Evolutionary conservation across 1,284 basidiomycete genomes (phyloP), one percentile per base, ranked within the genome.

Genomic region (Exobasidium rhododendri): DNA sequence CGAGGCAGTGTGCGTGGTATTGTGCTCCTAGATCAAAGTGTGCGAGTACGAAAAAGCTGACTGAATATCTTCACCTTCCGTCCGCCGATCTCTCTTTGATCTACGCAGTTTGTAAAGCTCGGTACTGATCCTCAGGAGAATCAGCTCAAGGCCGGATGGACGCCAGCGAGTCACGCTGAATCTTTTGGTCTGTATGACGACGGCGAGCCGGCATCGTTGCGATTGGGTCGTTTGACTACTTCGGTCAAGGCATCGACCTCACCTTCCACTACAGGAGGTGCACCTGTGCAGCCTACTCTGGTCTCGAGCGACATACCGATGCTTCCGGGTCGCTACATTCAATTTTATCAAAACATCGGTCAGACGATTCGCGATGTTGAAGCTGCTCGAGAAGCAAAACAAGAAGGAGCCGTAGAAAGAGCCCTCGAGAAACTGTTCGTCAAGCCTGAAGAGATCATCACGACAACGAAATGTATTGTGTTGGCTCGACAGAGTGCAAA

Each of bases 81-180:
- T 24, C 7, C 29, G 65, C 62, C 46, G 35, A 7, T 40, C 35
- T 40, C n/a, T n/a, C n/a, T n/a, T n/a, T n/a, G n/a, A n/a, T n/a
- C n/a, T n/a, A n/a, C 17, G 35, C 17, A 40, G 35, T 79, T 75
- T 67, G 67, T 70, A 44, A 79, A 78, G 66, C 59, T 59, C 7
- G 77, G 75, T 24, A 68, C 66, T 0, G 77, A 79, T 57, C 77
- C 77, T 10, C 77, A 79, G 52, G 77, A 78, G 58, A 66, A 68
- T 49, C 77, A 79, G 60, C 68, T 78, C 57, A 78, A 78, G 61
- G 47, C 57, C 13, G 75, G 75, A 11, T 75, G 71, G 72, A 69
- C 67, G 0, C 75, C 77, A 11, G 30, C 51, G 3, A 62, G 66
- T 17, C 68, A 74, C 44, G 58, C 64, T 10, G 56, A 57, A 7